Evolutionary conservation across 495 filamentous ascomycete species (phyloP).

Genomic region (Penicillium maclennaniae): DNA sequence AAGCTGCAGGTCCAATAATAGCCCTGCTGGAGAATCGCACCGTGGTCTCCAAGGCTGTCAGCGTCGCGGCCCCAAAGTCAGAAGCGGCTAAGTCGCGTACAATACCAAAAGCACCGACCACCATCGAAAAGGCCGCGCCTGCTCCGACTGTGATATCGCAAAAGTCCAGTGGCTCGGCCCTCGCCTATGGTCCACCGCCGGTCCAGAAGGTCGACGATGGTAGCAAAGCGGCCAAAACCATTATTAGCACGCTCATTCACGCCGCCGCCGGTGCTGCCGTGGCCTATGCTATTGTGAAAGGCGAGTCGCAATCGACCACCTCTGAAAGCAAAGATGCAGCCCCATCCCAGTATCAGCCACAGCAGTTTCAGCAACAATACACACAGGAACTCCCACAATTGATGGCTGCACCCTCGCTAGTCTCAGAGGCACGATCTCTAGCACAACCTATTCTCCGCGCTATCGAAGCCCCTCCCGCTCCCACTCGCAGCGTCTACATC

Average conservation of each 20-base stretch:
- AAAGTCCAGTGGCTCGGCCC: constrained; percentile 27
- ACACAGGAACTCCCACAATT: no score
- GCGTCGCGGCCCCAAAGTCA: constrained; percentile 28
- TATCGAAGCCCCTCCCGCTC: constrained; percentile 46
- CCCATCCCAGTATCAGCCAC: no score
- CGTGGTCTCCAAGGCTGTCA: constrained; percentile 35
- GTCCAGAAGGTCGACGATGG: constrained; percentile 35
- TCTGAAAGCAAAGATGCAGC: constrained; percentile 17
- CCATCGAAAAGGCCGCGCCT: no score
- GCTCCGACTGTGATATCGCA: constrained; percentile 17
- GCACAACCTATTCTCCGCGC: no score
- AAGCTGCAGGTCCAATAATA: constrained; percentile 29
- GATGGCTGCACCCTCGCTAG: constrained; percentile 24
- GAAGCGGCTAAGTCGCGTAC: constrained; percentile 29
- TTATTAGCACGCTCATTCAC: constrained; percentile 73
- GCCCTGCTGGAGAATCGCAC: constrained; percentile 37
- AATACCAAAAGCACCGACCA: constrained; percentile 28
- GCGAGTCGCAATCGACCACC: constrained; percentile 36
- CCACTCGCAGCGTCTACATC: constrained; percentile 34
- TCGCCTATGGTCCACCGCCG: constrained; percentile 24
- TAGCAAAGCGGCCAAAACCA: constrained; percentile 47
- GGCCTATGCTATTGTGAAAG: constrained; percentile 66
- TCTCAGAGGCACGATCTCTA: no score
- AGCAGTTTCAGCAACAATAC: no score
- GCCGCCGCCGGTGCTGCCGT: constrained; percentile 71